Base-by-base conservation (phyloP, 768 basidiomycete species). In the Rhizopogon rudus region DNA sequence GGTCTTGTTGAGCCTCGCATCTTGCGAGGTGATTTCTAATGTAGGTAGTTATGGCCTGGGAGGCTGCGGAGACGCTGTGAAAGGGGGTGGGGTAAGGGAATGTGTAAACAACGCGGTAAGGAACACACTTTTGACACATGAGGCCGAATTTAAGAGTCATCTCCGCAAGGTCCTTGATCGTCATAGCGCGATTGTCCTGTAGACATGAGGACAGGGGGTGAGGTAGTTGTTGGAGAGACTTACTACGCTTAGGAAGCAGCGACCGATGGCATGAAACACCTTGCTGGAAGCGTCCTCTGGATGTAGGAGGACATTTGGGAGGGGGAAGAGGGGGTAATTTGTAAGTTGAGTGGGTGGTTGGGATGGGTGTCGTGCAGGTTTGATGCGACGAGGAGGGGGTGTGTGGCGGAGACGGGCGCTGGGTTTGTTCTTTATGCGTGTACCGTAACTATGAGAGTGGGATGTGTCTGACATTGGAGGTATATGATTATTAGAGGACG, bases 1-100 rank as follows among this genome's bases (percentile, higher is more conserved):
- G 81, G 64, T 89, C 87, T 61, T 87, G 80, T 57, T 88, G 81
- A 6, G 68, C 69, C 51, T 89, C 86, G 60, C 88, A 90, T 48
- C 88, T 85, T 44, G 81, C 73, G 59, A 86, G 77, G 64, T 91
- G 89, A 56, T 77, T 77, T 49, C 89, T 83, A 62, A 91, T 84
- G 66, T 87, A 91, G n/a, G 87, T 87, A 4, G 88, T 88, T 63
- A 91, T 88, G 12, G 88, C 86, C 69, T 91, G 88, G 41, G 83
- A 83, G 13, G 89, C 88, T 53, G 88, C 88, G 44, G 87, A 88
- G 42, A 82, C 78, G 65, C 88, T 91, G 59, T 37, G 56, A 54
- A 45, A 20, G 43, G 40, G 28, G 53, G 58, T 51, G 25, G 25
- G 25, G 25, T 50, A 54, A 59, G 58, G 37, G 53, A 40, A 67